Evolutionary conservation across 2,329 filamentous ascomycete species (phyloP).

Genomic region (Microcyclospora pomicola): DNA sequence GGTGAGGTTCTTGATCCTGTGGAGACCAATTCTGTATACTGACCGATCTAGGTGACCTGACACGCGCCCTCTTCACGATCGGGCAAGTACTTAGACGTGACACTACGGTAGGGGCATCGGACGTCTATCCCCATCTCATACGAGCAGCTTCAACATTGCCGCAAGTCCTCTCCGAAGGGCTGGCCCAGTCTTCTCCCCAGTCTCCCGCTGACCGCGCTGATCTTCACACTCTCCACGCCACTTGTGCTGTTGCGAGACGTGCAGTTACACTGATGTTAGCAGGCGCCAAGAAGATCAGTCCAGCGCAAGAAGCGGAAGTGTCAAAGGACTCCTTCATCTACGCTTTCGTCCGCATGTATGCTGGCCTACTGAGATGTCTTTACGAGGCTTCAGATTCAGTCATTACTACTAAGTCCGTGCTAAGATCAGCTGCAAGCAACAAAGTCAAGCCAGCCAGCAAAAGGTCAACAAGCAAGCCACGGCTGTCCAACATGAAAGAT

Average conservation of each 20-base stretch:
- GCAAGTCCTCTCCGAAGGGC: conserved; percentile 7
- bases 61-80: conserved; percentile 17
- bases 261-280: conserved; percentile 12
- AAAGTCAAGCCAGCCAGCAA: conserved; percentile 2
- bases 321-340: conserved; percentile 15
- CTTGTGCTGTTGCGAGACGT: conserved; percentile 11
- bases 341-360: conserved; percentile 25
- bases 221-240: conserved; percentile 6
- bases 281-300: conserved; percentile 8
- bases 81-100: conserved; percentile 13
- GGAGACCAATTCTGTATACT: no score
- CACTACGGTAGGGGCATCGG: conserved; percentile 6
- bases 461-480: conserved; percentile 8
- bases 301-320: neutral
- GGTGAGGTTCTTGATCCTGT: no score
- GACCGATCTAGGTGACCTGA: conserved; percentile 4
- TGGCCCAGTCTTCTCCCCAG: no score
- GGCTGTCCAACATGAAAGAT: conserved; percentile 8
- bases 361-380: conserved; percentile 21
- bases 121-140: conserved; percentile 16
- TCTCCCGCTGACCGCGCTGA: neutral
- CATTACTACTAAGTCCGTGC: neutral
- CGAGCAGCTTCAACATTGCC: conserved; percentile 11
- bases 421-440: neutral
- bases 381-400: conserved; percentile 12